phyloP scores from a whole-genome alignment of 2,329 filamentous ascomycete species.

The Juglanconis sp. region DNA sequence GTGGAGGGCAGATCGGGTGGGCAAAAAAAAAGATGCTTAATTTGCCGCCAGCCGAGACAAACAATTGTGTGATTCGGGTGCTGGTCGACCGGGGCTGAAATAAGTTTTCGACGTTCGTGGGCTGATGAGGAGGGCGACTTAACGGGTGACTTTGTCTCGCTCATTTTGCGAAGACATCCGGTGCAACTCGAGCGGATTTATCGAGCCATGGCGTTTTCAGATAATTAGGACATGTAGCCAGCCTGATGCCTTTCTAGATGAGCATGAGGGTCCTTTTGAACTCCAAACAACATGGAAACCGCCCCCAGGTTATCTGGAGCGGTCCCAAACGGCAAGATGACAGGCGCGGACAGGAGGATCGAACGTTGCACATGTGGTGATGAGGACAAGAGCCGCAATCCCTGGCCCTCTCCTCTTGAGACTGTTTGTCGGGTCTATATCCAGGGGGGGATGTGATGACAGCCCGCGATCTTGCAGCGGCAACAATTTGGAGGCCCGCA shows the following conservation, averaged over 20 bases:
- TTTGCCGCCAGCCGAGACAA: slow-evolving; percentile 3
- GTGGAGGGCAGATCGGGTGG: not conserved
- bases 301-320: not conserved
- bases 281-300: not conserved
- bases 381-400: not conserved
- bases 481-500: not conserved
- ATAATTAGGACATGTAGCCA: too few relatives aligned
- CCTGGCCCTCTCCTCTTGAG: not conserved
- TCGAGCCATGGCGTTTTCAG: too few relatives aligned
- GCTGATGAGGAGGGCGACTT: not conserved
- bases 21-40: slow-evolving; percentile 5
- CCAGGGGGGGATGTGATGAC: not conserved
- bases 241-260: too few relatives aligned
- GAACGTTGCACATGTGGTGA: not conserved
- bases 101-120: not conserved
- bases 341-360: not conserved
- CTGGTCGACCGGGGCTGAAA: not conserved
- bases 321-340: not conserved
- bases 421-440: not conserved
- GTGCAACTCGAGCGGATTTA: too few relatives aligned
- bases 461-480: slow-evolving; percentile 2
- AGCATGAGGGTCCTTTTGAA: too few relatives aligned
- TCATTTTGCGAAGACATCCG: too few relatives aligned
- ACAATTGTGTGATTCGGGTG: too few relatives aligned
- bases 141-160: too few relatives aligned